Conservation (phyloP, 345 rosid genomes). For the Salix caprea region DNA sequence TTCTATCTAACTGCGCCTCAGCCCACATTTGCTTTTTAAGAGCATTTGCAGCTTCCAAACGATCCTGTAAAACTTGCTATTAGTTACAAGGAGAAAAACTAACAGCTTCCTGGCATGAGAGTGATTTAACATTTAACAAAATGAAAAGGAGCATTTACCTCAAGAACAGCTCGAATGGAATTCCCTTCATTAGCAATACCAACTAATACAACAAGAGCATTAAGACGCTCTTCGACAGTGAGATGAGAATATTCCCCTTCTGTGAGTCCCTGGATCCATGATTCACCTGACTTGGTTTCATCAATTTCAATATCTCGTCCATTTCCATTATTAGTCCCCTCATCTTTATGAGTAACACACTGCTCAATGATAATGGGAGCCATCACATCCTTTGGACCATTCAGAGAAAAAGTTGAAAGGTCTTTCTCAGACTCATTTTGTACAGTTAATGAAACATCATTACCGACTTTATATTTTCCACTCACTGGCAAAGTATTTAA, state of each 20-base stretch:
- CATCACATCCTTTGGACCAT: constrained; percentile 34
- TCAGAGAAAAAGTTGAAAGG: constrained; percentile 36
- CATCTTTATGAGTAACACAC: constrained; percentile 33
- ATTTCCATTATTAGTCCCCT: constrained; percentile 30
- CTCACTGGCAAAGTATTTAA: constrained; percentile 40
- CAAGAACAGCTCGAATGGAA: constrained; percentile 77
- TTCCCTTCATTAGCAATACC: constrained; percentile 95
- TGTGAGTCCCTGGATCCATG: constrained; percentile 92
- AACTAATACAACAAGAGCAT: constrained; percentile 76
- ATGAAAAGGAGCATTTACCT: constrained; percentile 47
- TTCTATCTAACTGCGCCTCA: constrained; percentile 89
- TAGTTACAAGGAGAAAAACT: constrained; percentile 1
- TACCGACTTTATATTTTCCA: constrained; percentile 35
- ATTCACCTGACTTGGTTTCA: constrained; percentile 69
- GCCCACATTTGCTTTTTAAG: constrained; percentile 99
- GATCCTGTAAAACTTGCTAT: constrained; percentile 57
- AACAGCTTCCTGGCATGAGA: constrained; percentile 2
- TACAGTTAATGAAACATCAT: constrained; percentile 28
- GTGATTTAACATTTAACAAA: constrained; percentile 3
- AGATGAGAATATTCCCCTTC: constrained; percentile 95
- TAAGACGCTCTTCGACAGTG: constrained; percentile 90
- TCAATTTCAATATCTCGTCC: constrained; percentile 61
- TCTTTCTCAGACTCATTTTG: constrained; percentile 42
- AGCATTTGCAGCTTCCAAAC: constrained; percentile 94
- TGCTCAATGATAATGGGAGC: constrained; percentile 33